Evolutionary conservation across 371 early-diverging fungal genomes (phyloP), one percentile per base, ranked within the genome.

Genomic region (Mucor racemosus): DNA sequence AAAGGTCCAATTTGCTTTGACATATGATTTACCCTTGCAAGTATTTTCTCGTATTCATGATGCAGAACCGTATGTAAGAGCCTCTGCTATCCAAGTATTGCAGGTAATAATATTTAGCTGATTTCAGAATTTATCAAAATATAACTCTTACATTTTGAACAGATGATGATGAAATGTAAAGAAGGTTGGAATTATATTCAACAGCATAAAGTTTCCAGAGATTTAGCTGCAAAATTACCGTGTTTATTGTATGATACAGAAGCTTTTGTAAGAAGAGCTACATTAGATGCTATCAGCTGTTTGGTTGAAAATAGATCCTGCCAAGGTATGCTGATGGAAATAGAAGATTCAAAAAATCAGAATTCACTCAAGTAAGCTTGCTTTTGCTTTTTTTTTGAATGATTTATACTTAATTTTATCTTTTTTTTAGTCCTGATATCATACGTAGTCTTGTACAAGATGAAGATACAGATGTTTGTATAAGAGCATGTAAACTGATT

Each of bases 231-330:
- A 1, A 67, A 62, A 26, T 57, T 88, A 42, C 88, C 88, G 10
- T 64, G 65, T 5, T 62, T 88, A 54, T 68, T 87, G 35, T 78
- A 81, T 61, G 89, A 89, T 57, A 67, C 82, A 5, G 89, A 87
- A 46, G 86, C 89, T 0, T 81, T 86, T 76, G 89, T 88, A 4
- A 76, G 87, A 57, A 76, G 89, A 50, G 85, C 87, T 7, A 76
- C 83, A 5, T 62, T 88, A 60, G 87, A 87, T 58, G 79, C 84
- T 2, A 84, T 89, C 66, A 67, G 70, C 33, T 86, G 86, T 60
- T 60, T 87, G 19, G 79, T 85, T 35, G 65, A 65, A 11, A 77
- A 88, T 42, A 76, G 85, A 59, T 75, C 79, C 9, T 78, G 79
- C 46, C 75, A 79, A 64, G 76, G 80, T 26, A 71, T 80, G 72